phyloP scores from a whole-genome alignment of 2,329 filamentous ascomycete genomes.

The Phialemonium atrogriseum region DNA sequence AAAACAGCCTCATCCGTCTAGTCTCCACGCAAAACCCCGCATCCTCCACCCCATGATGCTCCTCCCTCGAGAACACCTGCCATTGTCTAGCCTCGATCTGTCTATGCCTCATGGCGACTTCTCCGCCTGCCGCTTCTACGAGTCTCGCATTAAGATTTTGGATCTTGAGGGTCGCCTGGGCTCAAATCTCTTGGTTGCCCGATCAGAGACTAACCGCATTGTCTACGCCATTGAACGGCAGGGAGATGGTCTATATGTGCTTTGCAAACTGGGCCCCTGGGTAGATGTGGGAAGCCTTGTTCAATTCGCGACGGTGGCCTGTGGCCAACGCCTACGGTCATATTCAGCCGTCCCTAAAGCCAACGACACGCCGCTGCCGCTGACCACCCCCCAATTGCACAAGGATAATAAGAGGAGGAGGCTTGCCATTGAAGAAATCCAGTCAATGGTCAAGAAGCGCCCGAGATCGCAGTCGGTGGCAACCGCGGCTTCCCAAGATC shows the following conservation, averaged over 20 bases:
- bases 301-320: slow-evolving; percentile 38
- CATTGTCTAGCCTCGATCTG: slow-evolving; percentile 55
- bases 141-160: slow-evolving; percentile 53
- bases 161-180: slow-evolving; percentile 55
- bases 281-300: slow-evolving; percentile 49
- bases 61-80: slow-evolving; percentile 50
- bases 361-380: slow-evolving; percentile 11
- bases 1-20: slow-evolving; percentile 47
- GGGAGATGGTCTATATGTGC: slow-evolving; percentile 49
- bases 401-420: slow-evolving; percentile 46
- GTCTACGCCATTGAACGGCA: slow-evolving; percentile 61
- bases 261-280: slow-evolving; percentile 63
- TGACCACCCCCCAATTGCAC: slow-evolving; percentile 37
- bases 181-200: slow-evolving; percentile 52
- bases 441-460: slow-evolving; percentile 50
- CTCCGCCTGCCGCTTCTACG: slow-evolving; percentile 46
- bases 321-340: slow-evolving; percentile 20
- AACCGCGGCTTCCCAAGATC: slow-evolving; percentile 19
- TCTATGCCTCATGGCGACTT: slow-evolving; percentile 40
- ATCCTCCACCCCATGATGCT: slow-evolving; percentile 54
- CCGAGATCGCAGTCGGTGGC: slow-evolving; percentile 35
- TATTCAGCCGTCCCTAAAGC: slow-evolving; percentile 8
- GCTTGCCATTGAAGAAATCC: slow-evolving; percentile 54
- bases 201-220: slow-evolving; percentile 44
- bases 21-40: slow-evolving; percentile 42